Evolutionary conservation across 805 yeast species (phyloP).

Genomic region (Yueomyces sp.): DNA sequence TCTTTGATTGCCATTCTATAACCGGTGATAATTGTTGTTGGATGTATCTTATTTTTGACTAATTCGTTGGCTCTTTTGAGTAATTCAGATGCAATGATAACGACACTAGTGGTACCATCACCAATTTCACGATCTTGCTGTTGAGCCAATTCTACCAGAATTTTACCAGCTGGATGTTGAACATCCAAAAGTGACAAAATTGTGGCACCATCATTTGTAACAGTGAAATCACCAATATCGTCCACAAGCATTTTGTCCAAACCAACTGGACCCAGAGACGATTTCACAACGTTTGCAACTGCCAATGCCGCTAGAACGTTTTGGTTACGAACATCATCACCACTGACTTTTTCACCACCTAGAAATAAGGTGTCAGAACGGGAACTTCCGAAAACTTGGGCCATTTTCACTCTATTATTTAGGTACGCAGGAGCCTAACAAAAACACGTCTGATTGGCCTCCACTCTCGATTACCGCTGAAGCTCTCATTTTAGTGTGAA

Average conservation of each 20-base stretch:
- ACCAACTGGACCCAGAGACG: conserved; percentile 97
- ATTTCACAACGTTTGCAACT: conserved; percentile 66
- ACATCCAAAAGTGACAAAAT: conserved; percentile 82
- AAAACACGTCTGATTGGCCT: too few species aligned
- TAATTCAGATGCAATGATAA: conserved; percentile 86
- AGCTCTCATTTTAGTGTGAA: too few species aligned
- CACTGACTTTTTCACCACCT: conserved; percentile 92
- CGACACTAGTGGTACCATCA: conserved; percentile 96
- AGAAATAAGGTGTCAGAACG: conserved; percentile 88
- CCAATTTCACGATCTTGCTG: conserved; percentile 99
- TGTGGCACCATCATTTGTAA: conserved; percentile 98
- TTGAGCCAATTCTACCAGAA: conserved; percentile 91
- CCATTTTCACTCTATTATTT: conserved; percentile 21
- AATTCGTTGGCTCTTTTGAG: conserved; percentile 86
- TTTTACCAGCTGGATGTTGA: conserved; percentile 98
- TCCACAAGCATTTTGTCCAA: conserved; percentile 97
- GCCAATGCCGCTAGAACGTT: conserved; percentile 89
- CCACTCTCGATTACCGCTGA: too few species aligned
- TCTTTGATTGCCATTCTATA: conserved; percentile 88
- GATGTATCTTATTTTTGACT: conserved; percentile 89
- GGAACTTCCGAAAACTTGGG: conserved; percentile 60
- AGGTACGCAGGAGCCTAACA: too few species aligned
- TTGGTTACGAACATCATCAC: conserved; percentile 93
- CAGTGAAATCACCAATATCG: conserved; percentile 97
- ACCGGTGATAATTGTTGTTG: conserved; percentile 95